These are phyloP conservation scores for Cucurbitaria berberidis DNA, from an alignment of 2,329 filamentous ascomycete genomes.

Conservation along the genomic window DNA sequence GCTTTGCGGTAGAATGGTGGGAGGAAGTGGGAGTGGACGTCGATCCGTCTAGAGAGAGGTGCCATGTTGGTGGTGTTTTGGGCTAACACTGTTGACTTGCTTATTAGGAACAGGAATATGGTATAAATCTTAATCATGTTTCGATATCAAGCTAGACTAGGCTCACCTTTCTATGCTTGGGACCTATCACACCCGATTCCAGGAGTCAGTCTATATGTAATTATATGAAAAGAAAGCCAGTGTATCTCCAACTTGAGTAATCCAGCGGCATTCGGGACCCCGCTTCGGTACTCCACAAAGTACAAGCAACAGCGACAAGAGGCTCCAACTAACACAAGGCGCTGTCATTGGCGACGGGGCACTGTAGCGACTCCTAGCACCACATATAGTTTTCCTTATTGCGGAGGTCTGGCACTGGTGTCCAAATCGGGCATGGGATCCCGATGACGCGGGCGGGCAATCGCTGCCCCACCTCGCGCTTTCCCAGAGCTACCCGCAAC, in stretches of 20 bases:
- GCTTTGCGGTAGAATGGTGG: conserved; percentile 52
- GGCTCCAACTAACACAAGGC: background rate
- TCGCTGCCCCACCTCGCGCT: conserved; percentile 29
- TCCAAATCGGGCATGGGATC: conserved; percentile 16
- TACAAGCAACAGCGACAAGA: background rate
- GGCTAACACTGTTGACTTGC: background rate
- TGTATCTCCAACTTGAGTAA: background rate
- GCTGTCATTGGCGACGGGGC: background rate
- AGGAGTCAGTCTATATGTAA: background rate
- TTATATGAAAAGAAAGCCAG: background rate
- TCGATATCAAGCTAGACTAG: background rate
- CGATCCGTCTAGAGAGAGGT: conserved; percentile 47
- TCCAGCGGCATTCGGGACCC: conserved; percentile 1
- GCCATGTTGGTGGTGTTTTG: conserved; percentile 20
- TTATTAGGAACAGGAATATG: background rate
- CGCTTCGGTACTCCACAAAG: too few relatives aligned
- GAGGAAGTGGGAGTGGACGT: conserved; percentile 58
- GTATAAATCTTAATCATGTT: background rate
- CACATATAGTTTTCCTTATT: background rate
- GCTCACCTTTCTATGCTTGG: background rate
- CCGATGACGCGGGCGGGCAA: conserved; percentile 15
- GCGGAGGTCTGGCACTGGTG: too few relatives aligned
- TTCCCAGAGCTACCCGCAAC: conserved; percentile 27
- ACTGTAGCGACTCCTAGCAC: background rate
- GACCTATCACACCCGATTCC: background rate